Evolutionary conservation across 768 basidiomycete genomes (phyloP).

Genomic region (Boletellus sp.): DNA sequence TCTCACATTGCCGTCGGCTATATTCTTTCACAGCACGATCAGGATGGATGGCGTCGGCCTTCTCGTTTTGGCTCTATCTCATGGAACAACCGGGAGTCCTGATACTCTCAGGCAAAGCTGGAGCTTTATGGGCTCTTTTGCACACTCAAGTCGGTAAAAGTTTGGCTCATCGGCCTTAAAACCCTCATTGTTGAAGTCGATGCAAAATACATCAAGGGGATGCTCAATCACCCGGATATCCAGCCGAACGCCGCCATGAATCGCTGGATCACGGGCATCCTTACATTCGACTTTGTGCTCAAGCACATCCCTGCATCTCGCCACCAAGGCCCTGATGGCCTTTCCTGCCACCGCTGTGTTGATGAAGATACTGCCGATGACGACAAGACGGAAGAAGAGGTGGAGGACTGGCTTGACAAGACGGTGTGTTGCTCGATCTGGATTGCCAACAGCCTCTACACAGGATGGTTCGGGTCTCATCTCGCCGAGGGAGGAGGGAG

Average conservation of each 20-base stretch:
- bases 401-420: neutral
- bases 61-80: slow-evolving; percentile 38
- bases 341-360: slow-evolving; percentile 20
- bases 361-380: slow-evolving; percentile 11
- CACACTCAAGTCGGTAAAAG: slow-evolving; percentile 18
- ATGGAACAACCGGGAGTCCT: slow-evolving; percentile 22
- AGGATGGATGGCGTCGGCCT: slow-evolving; percentile 16
- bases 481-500: neutral
- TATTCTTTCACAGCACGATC: slow-evolving; percentile 27
- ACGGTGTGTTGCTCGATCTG: no score
- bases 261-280: slow-evolving; percentile 26
- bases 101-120: slow-evolving; percentile 22
- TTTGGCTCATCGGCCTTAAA: slow-evolving; percentile 28
- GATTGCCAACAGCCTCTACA: neutral
- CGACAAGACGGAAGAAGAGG: slow-evolving; percentile 16
- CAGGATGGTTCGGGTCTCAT: neutral
- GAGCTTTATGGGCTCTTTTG: slow-evolving; percentile 30
- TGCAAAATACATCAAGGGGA: slow-evolving; percentile 38
- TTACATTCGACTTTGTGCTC: slow-evolving; percentile 31
- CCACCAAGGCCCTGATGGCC: slow-evolving; percentile 29
- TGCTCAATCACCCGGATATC: slow-evolving; percentile 34
- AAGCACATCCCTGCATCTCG: slow-evolving; percentile 25
- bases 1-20: slow-evolving; percentile 36
- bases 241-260: slow-evolving; percentile 33
- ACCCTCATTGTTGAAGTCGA: slow-evolving; percentile 39